Evolutionary conservation across 2,329 filamentous ascomycete species (phyloP), one percentile per base, ranked within the genome.

Genomic region (Penicillium digitatum): DNA sequence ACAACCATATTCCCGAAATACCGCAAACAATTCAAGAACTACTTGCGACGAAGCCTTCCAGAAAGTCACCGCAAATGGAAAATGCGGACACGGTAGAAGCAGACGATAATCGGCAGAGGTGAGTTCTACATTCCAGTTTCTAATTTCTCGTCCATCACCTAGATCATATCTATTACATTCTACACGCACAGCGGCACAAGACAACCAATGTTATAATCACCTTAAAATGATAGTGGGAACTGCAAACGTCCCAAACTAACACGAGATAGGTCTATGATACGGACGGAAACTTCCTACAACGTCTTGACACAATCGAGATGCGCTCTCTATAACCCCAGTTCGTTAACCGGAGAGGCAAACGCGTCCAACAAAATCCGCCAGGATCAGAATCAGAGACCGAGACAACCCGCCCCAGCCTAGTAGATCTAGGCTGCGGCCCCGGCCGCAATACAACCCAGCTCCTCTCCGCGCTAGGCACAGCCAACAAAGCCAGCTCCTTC

Each of bases 351-450:
- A 64, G 76, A 8, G 22, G 46, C 14, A 27, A 34, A 11, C 35
- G 24, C 9, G 31, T 29, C 35, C 24, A 48, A 12, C 34, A 14
- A 31, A 37, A 34, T 2, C 50, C 58, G 62, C 29, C 18, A 49
- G 6, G 20, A 10, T 24, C 48, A 40, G 22, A 27, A 4, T 12
- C 11, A 34, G 37, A 31, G 43, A 56, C 52, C 38, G 59, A 61
- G 16, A 45, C 62, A 37, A 61, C 62, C 39, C 64, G 66, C 2
- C 60, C 76, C 48, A 76, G 72, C 31, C 62, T 85, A 27, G 72
- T 87, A n/a, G 85, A 87, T 62, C 72, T 87, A 1, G 85, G 85
- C 24, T 87, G 84, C 63, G 85, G 85, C 2, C 88, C 85, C 0
- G 85, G 83, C 1, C 77, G 85, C 34, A 87, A 85, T 61, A 87